A percentile compares a stretch with the other conserved stretches of the same genome.
Evolutionary conservation across 169 alveolate species (phyloP).

Genomic region (Besnoitia besnoiti): DNA sequence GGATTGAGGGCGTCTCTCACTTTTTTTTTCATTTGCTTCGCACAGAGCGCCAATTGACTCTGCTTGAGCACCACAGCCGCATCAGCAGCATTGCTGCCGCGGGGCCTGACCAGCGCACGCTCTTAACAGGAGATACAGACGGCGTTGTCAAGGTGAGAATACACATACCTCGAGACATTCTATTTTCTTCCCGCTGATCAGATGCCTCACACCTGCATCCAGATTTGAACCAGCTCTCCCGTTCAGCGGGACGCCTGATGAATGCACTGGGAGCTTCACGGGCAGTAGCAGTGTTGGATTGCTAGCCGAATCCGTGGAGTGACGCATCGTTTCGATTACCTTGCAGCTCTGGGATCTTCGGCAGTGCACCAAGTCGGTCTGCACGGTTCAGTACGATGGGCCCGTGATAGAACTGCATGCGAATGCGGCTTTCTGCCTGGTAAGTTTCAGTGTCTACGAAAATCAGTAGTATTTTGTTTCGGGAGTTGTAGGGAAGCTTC

Average conservation of each 20-base stretch:
- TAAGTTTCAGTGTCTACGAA: neutral
- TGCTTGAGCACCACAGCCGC: constrained; percentile 63
- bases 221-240: no score
- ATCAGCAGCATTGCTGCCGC: constrained; percentile 62
- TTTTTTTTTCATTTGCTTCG: neutral
- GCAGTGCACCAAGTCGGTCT: constrained; percentile 57
- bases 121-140: constrained; percentile 62
- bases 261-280: neutral
- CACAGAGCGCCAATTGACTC: constrained; percentile 59
- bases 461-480: no score
- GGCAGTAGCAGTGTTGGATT: neutral
- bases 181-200: no score
- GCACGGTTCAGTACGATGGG: constrained; percentile 66
- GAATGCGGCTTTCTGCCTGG: constrained; percentile 59
- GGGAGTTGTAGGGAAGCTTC: no score
- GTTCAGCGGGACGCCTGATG: no score
- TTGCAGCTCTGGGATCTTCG: constrained; percentile 69
- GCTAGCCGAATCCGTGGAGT: neutral
- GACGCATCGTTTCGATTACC: neutral
- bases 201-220: no score
- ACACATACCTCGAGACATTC: no score
- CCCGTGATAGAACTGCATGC: constrained; percentile 64
- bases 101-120: constrained; percentile 58
- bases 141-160: constrained; percentile 69
- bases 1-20: neutral